Conservation (phyloP, 352 stramenopile genomes). For the Phytophthora fragariae region DNA sequence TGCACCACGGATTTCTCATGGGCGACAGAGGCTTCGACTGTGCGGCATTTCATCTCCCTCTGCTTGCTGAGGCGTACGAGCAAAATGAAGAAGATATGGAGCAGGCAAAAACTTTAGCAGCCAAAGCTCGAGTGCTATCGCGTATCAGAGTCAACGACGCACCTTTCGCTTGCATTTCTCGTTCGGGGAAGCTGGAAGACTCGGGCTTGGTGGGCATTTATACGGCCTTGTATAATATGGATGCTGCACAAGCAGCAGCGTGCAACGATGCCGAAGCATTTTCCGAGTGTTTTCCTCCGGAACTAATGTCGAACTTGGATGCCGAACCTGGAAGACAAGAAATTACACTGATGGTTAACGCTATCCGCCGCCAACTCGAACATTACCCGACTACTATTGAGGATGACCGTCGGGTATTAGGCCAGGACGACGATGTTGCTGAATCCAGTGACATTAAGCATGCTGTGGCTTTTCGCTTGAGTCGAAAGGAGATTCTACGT, state of each 20-base stretch:
- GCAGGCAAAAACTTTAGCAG: constrained; percentile 17
- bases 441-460: constrained; percentile 11
- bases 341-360: constrained; percentile 17
- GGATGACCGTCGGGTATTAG: constrained; percentile 35
- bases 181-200: constrained; percentile 38
- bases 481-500: constrained; percentile 61
- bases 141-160: constrained; percentile 47
- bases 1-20: constrained; percentile 94
- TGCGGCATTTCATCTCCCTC: constrained; percentile 50
- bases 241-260: constrained; percentile 17
- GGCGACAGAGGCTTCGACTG: constrained; percentile 91
- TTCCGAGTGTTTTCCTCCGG: constrained; percentile 43
- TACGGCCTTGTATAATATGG: constrained; percentile 34
- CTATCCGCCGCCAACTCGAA: constrained; percentile 29
- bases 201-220: constrained; percentile 45
- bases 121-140: constrained; percentile 36
- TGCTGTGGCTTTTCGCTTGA: constrained; percentile 56
- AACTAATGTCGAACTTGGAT: constrained; percentile 23
- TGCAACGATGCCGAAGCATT: constrained; percentile 43
- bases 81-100: constrained; percentile 7
- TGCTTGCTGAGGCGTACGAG: constrained; percentile 13
- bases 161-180: constrained; percentile 42
- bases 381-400: constrained; percentile 51
- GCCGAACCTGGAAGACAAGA: constrained; percentile 6
- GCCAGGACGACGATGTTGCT: background rate